These are phyloP conservation scores for Noccaea caerulescens DNA, from an alignment of 345 rosid genomes.

Conservation along the genomic window DNA sequence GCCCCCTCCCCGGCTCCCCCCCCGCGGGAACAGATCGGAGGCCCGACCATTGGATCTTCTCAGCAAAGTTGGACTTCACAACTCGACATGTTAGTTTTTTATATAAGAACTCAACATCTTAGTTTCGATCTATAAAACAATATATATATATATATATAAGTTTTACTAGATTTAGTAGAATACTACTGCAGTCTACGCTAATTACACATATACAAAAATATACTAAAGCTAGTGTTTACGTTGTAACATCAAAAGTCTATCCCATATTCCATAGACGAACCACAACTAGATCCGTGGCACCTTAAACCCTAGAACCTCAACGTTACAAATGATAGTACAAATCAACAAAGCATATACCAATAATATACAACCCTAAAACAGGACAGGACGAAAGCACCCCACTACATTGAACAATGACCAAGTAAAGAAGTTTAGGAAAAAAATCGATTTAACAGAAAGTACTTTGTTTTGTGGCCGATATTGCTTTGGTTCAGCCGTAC, in stretches of 20 bases:
- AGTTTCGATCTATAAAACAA: background rate
- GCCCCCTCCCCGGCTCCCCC: no score
- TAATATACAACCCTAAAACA: background rate
- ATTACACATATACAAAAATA: background rate
- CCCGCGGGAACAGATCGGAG: no score
- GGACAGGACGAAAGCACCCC: background rate
- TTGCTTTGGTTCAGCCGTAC: background rate
- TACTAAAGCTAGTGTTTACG: background rate
- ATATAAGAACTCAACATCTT: no score
- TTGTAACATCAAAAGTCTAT: background rate
- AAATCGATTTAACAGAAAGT: background rate
- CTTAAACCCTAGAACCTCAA: background rate
- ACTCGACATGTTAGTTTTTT: no score
- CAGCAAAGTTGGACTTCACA: no score
- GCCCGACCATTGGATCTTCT: no score
- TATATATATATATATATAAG: background rate
- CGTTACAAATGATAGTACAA: background rate
- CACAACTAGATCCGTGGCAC: background rate
- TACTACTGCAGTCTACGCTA: background rate
- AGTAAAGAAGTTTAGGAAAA: background rate
- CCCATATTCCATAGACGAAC: background rate
- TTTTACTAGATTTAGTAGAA: background rate
- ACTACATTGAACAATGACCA: background rate
- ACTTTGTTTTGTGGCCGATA: slow-evolving; percentile 15
- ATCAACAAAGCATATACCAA: background rate